Evolutionary conservation across 1,284 basidiomycete genomes (phyloP).

Genomic region (Crepidotus sp.): DNA sequence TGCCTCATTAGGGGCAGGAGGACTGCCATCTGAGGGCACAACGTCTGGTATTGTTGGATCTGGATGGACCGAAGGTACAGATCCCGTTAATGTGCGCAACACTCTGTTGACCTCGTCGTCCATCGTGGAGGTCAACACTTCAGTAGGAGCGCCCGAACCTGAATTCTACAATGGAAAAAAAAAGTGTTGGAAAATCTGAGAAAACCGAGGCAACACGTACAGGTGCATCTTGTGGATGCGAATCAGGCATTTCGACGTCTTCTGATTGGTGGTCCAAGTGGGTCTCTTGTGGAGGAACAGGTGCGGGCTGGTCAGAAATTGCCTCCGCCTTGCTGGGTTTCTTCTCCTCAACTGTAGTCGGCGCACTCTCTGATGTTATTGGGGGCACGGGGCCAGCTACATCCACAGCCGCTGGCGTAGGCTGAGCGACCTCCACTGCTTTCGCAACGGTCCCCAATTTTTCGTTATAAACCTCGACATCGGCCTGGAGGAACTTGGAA

Average conservation of each 20-base stretch:
- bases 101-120: conserved; percentile 9
- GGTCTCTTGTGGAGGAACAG: not conserved
- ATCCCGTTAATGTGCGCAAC: conserved; percentile 4
- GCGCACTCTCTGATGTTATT: not conserved
- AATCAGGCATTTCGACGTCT: conserved; percentile 6
- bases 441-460: not conserved
- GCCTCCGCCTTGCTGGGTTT: not conserved
- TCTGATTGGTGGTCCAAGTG: not conserved
- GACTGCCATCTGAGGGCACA: not conserved
- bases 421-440: not conserved
- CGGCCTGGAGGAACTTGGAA: conserved; percentile 23
- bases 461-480: conserved; percentile 20
- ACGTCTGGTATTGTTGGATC: conserved; percentile 1
- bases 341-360: not conserved
- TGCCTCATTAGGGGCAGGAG: not conserved
- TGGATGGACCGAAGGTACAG: not conserved
- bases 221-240: not conserved
- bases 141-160: not conserved
- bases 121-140: not conserved
- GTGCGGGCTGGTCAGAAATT: not conserved
- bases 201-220: not conserved
- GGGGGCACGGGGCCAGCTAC: not conserved
- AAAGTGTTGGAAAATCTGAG: not conserved
- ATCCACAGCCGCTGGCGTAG: not conserved
- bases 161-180: not conserved